phyloP scores from a whole-genome alignment of 108 stramenopile species.

The Cyclotella choctawhatcheeana region DNA sequence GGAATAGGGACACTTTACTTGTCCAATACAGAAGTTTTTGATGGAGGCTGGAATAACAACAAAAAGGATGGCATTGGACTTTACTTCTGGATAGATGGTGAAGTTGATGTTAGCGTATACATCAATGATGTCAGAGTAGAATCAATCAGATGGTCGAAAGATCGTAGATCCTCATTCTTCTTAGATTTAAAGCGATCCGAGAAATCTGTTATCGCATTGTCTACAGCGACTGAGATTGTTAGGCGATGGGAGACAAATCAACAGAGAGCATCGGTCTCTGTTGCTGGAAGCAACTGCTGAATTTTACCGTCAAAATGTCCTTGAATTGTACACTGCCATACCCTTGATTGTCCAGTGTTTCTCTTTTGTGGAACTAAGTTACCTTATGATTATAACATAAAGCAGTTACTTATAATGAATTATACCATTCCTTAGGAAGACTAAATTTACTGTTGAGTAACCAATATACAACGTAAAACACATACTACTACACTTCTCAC shows the following conservation, averaged over 20 bases:
- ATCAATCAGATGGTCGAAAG: slow-evolving; percentile 50
- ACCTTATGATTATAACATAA: too few relatives aligned
- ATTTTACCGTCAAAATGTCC: background rate
- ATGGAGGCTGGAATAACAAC: slow-evolving; percentile 45
- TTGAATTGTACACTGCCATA: background rate
- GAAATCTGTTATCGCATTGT: slow-evolving; percentile 38
- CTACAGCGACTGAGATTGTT: slow-evolving; percentile 36
- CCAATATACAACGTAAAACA: too few relatives aligned
- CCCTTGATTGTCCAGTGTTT: too few relatives aligned
- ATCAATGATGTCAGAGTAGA: slow-evolving; percentile 36
- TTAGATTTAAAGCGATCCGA: slow-evolving; percentile 34
- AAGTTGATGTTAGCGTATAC: slow-evolving; percentile 51
- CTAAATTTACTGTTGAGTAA: too few relatives aligned
- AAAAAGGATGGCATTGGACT: slow-evolving; percentile 45
- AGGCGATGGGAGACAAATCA: slow-evolving; percentile 22
- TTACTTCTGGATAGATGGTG: slow-evolving; percentile 49
- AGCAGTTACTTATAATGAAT: too few relatives aligned
- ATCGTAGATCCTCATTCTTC: slow-evolving; percentile 31
- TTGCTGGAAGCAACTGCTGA: slow-evolving; percentile 16
- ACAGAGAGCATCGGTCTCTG: background rate
- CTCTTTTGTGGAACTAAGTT: too few relatives aligned
- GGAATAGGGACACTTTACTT: slow-evolving; percentile 45
- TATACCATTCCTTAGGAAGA: too few relatives aligned
- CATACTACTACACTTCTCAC: background rate
- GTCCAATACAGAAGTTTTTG: slow-evolving; percentile 48